Percentiles rank a stretch among this genome's conserved stretches.
Conservation (phyloP, 2,329 filamentous ascomycete genomes). For the Colletotrichum australisinense region DNA sequence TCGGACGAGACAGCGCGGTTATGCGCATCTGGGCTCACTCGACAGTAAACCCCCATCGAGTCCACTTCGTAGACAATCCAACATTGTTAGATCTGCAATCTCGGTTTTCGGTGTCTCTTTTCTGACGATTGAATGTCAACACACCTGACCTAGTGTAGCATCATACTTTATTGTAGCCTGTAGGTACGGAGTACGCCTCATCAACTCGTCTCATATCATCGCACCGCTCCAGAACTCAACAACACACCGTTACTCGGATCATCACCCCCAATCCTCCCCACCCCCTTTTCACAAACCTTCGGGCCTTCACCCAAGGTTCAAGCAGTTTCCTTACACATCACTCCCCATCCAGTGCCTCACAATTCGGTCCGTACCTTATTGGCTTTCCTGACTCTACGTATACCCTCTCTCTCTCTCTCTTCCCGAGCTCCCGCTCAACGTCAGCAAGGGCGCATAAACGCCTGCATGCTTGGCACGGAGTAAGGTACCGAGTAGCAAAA, state of each 20-base stretch:
- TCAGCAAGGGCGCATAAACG: background rate
- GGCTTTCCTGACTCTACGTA: background rate
- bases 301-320: background rate
- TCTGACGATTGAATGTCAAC: conserved; percentile 7
- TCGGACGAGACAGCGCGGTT: conserved; percentile 1
- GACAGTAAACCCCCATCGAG: background rate
- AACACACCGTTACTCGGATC: background rate
- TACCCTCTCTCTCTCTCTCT: no score
- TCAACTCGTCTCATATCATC: background rate
- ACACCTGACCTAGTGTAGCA: background rate
- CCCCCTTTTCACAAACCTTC: background rate
- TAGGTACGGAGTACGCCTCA: conserved; percentile 1
- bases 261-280: background rate
- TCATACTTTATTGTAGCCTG: background rate
- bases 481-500: background rate
- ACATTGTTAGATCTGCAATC: background rate
- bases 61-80: background rate
- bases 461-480: conserved; percentile 18
- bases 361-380: conserved; percentile 12
- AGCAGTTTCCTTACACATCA: background rate
- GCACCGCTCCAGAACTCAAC: background rate
- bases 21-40: conserved; percentile 22
- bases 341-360: conserved; percentile 2
- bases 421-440: background rate
- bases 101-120: background rate